These are phyloP conservation scores for Citrus sp. DNA, from an alignment of 345 rosid genomes.

Conservation along the genomic window DNA sequence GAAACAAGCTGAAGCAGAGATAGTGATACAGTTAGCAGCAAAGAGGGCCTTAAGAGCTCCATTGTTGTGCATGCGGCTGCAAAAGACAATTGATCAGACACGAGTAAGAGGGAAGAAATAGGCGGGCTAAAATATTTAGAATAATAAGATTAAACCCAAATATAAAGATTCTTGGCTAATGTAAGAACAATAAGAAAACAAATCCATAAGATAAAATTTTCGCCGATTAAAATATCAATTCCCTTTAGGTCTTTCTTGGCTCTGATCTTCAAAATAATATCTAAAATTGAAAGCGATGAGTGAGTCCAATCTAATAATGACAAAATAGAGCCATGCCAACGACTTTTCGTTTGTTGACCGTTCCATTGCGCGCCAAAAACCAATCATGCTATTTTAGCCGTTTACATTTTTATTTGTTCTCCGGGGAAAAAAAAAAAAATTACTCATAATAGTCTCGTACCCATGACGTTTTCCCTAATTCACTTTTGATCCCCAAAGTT, in stretches of 20 bases:
- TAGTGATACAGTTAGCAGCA: conserved; percentile 18
- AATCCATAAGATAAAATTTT: not conserved
- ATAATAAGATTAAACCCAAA: not conserved
- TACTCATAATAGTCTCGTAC: not conserved
- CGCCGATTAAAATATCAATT: not conserved
- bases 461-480: not conserved
- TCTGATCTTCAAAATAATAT: not conserved
- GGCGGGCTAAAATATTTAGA: conserved; percentile 3
- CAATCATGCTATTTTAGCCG: not conserved
- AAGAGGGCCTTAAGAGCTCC: conserved; percentile 27
- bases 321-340: not conserved
- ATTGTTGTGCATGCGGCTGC: conserved; percentile 16
- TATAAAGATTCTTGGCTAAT: conserved; percentile 14
- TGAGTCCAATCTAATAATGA: not conserved
- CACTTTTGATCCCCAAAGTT: not conserved
- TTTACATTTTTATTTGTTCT: not conserved
- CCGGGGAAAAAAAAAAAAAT: not conserved
- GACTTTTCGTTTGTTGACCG: conserved; percentile 1
- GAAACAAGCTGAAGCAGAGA: conserved; percentile 34
- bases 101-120: not conserved
- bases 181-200: conserved; percentile 13
- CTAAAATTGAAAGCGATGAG: not conserved
- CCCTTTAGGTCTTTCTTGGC: conserved; percentile 1
- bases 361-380: conserved; percentile 3
- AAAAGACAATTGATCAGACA: not conserved